A percentile compares a stretch with the other conserved stretches of the same genome.
Conservation (phyloP, 2,329 filamentous ascomycete genomes). For the Fusarium ramigenum region DNA sequence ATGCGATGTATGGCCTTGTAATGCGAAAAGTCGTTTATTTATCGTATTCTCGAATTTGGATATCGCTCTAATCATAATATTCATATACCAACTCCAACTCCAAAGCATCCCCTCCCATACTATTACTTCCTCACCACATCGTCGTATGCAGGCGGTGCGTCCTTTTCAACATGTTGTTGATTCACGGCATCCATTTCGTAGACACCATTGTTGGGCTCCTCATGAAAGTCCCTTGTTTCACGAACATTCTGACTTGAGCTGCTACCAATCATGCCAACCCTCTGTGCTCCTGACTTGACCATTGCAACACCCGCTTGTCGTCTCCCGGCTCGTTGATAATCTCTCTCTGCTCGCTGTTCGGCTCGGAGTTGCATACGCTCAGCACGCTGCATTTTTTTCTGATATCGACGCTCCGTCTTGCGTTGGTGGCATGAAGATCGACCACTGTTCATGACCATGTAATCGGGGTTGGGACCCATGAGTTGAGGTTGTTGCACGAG, state of each 20-base stretch:
- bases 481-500: slow-evolving; percentile 4
- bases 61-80: neutral
- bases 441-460: neutral
- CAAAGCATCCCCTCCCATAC: neutral
- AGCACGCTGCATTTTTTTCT: slow-evolving; percentile 30
- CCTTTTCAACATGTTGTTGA: slow-evolving; percentile 1
- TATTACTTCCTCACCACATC: slow-evolving; percentile 26
- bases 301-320: slow-evolving; percentile 21
- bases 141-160: slow-evolving; percentile 37
- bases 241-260: neutral
- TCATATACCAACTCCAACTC: neutral
- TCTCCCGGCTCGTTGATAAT: slow-evolving; percentile 18
- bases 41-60: neutral
- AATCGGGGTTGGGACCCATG: neutral
- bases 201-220: slow-evolving; percentile 1
- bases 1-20: neutral
- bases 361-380: slow-evolving; percentile 35
- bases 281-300: slow-evolving; percentile 8
- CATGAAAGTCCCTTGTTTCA: neutral
- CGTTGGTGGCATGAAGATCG: slow-evolving; percentile 14
- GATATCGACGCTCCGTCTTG: slow-evolving; percentile 31
- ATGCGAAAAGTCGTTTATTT: neutral
- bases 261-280: neutral
- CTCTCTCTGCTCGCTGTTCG: slow-evolving; percentile 29
- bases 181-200: slow-evolving; percentile 9